Conservation (phyloP, 352 stramenopile genomes). For the Thalassiosira livingstoniorum region DNA sequence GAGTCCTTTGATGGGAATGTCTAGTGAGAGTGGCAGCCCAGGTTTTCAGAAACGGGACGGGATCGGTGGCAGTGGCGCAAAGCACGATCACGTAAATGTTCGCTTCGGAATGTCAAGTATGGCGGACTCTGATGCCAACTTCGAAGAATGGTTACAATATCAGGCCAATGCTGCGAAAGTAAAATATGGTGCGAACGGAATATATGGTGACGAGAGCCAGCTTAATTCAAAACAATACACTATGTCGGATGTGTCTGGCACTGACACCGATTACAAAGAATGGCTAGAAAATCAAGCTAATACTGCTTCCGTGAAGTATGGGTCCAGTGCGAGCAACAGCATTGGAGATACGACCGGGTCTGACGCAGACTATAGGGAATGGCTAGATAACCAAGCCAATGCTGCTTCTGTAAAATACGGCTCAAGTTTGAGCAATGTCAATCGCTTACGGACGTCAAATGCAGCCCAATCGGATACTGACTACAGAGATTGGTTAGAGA, state of each 20-base stretch:
- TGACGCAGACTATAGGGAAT: slow-evolving; percentile 36
- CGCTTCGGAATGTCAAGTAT: slow-evolving; percentile 5
- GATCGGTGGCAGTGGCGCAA: neutral
- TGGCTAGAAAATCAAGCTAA: slow-evolving; percentile 52
- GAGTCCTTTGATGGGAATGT: slow-evolving; percentile 18
- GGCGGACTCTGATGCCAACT: slow-evolving; percentile 17
- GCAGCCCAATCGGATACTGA: too few species aligned
- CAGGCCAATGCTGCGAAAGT: slow-evolving; percentile 29
- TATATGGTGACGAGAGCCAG: slow-evolving; percentile 36
- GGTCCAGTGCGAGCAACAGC: slow-evolving; percentile 43
- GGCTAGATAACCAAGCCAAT: slow-evolving; percentile 48
- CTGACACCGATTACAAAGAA: slow-evolving; percentile 32
- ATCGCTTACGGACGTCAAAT: too few species aligned
- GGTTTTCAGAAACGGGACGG: too few species aligned
- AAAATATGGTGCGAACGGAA: slow-evolving; percentile 50
- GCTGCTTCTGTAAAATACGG: slow-evolving; percentile 36
- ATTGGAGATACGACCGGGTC: slow-evolving; percentile 16
- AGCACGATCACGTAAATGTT: slow-evolving; percentile 19
- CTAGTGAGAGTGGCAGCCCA: too few species aligned
- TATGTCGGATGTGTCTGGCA: neutral
- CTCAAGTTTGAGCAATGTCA: slow-evolving; percentile 5
- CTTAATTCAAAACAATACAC: neutral
- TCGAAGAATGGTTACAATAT: slow-evolving; percentile 52
- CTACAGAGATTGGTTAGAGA: too few species aligned
- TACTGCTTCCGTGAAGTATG: slow-evolving; percentile 36